A percentile compares a stretch with the other conserved stretches of the same genome.
Evolutionary conservation across 2,329 filamentous ascomycete genomes (phyloP).

Genomic region (Endoconidiophora laricicola): DNA sequence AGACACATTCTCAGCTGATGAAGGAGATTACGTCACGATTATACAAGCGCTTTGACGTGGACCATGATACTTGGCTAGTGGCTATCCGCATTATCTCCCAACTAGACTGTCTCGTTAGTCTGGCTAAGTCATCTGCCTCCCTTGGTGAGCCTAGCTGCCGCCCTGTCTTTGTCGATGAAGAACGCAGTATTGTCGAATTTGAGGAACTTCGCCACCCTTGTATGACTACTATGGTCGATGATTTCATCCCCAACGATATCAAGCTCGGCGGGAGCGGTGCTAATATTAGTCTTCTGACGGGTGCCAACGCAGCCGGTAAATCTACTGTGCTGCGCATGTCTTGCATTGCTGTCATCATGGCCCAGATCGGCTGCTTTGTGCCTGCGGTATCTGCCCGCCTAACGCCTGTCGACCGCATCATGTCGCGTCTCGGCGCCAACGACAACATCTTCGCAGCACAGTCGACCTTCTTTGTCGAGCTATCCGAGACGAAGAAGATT

Average conservation of each 20-base stretch:
- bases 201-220: slow-evolving; percentile 87
- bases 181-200: slow-evolving; percentile 80
- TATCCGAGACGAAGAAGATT: slow-evolving; percentile 97
- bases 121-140: slow-evolving; percentile 73
- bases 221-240: slow-evolving; percentile 72
- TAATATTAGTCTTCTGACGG: slow-evolving; percentile 83
- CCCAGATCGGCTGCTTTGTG: slow-evolving; percentile 86
- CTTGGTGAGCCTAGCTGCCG: slow-evolving; percentile 79
- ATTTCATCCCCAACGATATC: slow-evolving; percentile 95
- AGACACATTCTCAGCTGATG: slow-evolving; percentile 79
- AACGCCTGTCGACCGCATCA: slow-evolving; percentile 90
- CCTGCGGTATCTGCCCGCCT: slow-evolving; percentile 68
- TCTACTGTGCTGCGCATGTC: slow-evolving; percentile 95
- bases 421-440: slow-evolving; percentile 92
- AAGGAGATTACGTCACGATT: slow-evolving; percentile 74
- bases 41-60: slow-evolving; percentile 71
- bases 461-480: slow-evolving; percentile 94
- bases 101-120: slow-evolving; percentile 83
- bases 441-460: slow-evolving; percentile 98
- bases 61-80: slow-evolving; percentile 72
- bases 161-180: slow-evolving; percentile 69
- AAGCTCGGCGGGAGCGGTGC: slow-evolving; percentile 62
- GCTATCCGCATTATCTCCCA: slow-evolving; percentile 84
- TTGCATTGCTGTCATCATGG: slow-evolving; percentile 92
- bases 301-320: slow-evolving; percentile 93